Percentiles rank a stretch among this genome's conserved stretches.
These are phyloP conservation scores for Melanogaster broomeanus DNA, from an alignment of 768 basidiomycete genomes.

Conservation along the genomic window DNA sequence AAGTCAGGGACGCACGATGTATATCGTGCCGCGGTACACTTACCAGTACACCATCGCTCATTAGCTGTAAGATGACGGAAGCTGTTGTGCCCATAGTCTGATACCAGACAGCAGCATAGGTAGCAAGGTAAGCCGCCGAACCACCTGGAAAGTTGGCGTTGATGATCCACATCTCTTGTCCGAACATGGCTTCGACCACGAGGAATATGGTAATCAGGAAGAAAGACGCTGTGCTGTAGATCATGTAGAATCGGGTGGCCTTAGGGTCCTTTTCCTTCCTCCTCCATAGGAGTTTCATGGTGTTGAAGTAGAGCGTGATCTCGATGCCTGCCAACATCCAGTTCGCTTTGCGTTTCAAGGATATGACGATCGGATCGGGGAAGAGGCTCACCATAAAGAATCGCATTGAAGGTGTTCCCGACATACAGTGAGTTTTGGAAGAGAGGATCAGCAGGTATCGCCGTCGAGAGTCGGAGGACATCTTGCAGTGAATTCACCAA, in stretches of 20 bases:
- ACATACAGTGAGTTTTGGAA: constrained; percentile 1
- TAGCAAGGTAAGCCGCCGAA: constrained; percentile 26
- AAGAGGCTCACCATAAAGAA: neutral
- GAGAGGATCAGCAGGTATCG: neutral
- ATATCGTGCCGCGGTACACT: neutral
- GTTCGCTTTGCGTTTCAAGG: too few species aligned
- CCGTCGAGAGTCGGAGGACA: neutral
- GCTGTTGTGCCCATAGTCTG: constrained; percentile 23
- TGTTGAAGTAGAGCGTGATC: neutral
- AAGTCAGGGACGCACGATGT: neutral
- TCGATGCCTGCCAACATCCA: neutral
- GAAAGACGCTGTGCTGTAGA: constrained; percentile 6
- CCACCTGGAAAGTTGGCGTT: constrained; percentile 33
- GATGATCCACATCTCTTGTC: constrained; percentile 33
- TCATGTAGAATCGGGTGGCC: neutral
- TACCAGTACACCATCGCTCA: constrained; percentile 35
- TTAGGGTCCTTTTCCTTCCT: neutral
- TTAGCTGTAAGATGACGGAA: constrained; percentile 23
- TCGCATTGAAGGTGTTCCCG: constrained; percentile 1
- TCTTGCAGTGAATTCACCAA: neutral
- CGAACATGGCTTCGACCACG: constrained; percentile 11
- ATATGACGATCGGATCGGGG: neutral
- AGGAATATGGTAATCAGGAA: constrained; percentile 26
- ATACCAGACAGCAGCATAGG: constrained; percentile 20
- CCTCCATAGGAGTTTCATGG: neutral